Conservation (phyloP, 2,329 filamentous ascomycete genomes). For the Hymenoscyphus albidus region DNA sequence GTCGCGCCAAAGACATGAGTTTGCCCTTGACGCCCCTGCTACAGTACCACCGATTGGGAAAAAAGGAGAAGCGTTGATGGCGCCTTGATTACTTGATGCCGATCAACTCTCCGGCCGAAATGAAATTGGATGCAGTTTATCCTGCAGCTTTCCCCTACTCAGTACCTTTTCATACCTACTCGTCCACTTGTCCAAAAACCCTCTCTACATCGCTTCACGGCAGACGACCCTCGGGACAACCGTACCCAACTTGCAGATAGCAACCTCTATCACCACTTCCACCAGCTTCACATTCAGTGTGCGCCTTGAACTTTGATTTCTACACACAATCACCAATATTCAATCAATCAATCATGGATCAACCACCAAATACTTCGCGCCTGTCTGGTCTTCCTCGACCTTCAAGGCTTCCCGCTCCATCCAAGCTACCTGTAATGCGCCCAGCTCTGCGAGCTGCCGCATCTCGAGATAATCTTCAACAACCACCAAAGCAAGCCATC, state of each 20-base stretch:
- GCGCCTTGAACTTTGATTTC: not conserved
- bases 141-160: too few relatives aligned
- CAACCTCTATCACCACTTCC: not conserved
- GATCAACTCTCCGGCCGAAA: constrained; percentile 2
- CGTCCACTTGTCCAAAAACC: not conserved
- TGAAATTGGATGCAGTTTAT: not conserved
- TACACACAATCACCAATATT: not conserved
- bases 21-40: not conserved
- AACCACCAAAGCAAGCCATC: constrained; percentile 20
- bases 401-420: constrained; percentile 25
- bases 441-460: constrained; percentile 42
- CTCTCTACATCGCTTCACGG: not conserved
- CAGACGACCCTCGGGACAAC: not conserved
- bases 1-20: not conserved
- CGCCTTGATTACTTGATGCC: not conserved
- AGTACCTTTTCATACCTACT: not conserved
- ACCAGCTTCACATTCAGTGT: not conserved
- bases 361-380: constrained; percentile 21
- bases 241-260: too few relatives aligned
- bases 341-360: constrained; percentile 29
- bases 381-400: constrained; percentile 44
- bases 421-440: constrained; percentile 49
- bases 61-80: not conserved
- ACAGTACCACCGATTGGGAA: not conserved
- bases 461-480: constrained; percentile 45